phyloP scores from a whole-genome alignment of 2,329 filamentous ascomycete genomes.

The Penicillium sp. region DNA sequence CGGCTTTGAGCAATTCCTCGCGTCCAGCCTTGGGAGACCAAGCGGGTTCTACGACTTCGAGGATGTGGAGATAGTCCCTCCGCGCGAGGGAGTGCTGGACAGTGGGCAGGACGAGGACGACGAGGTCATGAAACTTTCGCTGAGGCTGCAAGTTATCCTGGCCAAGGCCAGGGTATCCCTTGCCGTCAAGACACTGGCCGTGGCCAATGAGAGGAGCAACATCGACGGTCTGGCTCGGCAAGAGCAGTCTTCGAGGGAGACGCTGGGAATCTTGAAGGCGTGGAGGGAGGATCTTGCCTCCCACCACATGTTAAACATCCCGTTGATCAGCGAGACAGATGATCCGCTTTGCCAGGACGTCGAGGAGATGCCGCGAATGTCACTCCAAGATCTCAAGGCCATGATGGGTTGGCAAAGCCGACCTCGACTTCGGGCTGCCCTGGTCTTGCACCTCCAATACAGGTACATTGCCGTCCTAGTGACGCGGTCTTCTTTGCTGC shows the following conservation, averaged over 20 bases:
- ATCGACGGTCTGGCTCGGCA: slow-evolving; percentile 5
- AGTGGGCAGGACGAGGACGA: slow-evolving; percentile 21
- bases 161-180: slow-evolving; percentile 7
- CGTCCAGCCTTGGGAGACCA: slow-evolving; percentile 39
- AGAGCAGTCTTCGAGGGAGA: slow-evolving; percentile 6
- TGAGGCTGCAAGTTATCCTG: slow-evolving; percentile 25
- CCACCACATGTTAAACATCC: slow-evolving; percentile 3
- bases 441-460: slow-evolving; percentile 7
- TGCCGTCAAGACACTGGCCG: slow-evolving; percentile 6
- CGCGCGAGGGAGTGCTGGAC: slow-evolving; percentile 4
- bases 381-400: slow-evolving; percentile 5
- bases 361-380: slow-evolving; percentile 4
- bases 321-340: slow-evolving; percentile 2
- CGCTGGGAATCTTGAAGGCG: not conserved
- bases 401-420: slow-evolving; percentile 9
- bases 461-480: slow-evolving; percentile 8
- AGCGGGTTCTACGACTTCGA: slow-evolving; percentile 39
- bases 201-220: not conserved
- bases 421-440: slow-evolving; percentile 4
- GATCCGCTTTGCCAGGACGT: slow-evolving; percentile 4
- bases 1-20: slow-evolving; percentile 40
- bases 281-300: slow-evolving; percentile 3
- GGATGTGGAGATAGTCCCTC: slow-evolving; percentile 26
- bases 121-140: slow-evolving; percentile 31
- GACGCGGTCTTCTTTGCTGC: slow-evolving; percentile 4